Evolutionary conservation across 148 eudicot species (phyloP).

Genomic region (Persicaria maculosa): DNA sequence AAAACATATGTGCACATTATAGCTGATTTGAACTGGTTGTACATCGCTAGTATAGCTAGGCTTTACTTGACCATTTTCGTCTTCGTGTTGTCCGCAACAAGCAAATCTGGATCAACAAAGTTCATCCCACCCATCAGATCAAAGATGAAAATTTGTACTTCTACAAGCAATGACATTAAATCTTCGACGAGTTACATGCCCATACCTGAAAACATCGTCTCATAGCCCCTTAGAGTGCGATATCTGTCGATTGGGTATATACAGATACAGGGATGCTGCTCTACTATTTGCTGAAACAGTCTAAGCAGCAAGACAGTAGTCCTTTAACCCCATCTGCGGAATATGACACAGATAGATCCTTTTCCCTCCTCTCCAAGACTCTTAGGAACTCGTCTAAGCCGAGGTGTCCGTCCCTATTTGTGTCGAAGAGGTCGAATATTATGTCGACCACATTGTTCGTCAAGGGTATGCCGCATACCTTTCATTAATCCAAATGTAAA

Average conservation of each 20-base stretch:
- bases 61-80: neutral
- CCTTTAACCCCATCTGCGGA: constrained; percentile 38
- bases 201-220: neutral
- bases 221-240: neutral
- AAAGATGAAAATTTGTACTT: neutral
- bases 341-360: constrained; percentile 27
- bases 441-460: constrained; percentile 59
- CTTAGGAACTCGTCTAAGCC: constrained; percentile 76
- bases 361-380: constrained; percentile 61
- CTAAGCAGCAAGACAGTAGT: constrained; percentile 53
- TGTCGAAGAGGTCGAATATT: constrained; percentile 68
- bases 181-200: neutral
- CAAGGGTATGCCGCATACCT: constrained; percentile 81
- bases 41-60: neutral
- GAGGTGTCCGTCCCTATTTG: constrained; percentile 63
- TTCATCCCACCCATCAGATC: neutral
- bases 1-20: too few species aligned
- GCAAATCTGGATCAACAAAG: neutral
- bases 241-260: neutral
- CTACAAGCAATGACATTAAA: neutral
- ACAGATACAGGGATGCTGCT: too few species aligned
- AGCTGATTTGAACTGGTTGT: neutral
- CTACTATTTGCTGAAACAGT: constrained; percentile 31
- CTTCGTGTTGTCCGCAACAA: neutral
- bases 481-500: neutral